Evolutionary conservation across 2,329 filamentous ascomycete genomes (phyloP), one percentile per base, ranked within the genome.

Genomic region (Colletotrichum magnum): DNA sequence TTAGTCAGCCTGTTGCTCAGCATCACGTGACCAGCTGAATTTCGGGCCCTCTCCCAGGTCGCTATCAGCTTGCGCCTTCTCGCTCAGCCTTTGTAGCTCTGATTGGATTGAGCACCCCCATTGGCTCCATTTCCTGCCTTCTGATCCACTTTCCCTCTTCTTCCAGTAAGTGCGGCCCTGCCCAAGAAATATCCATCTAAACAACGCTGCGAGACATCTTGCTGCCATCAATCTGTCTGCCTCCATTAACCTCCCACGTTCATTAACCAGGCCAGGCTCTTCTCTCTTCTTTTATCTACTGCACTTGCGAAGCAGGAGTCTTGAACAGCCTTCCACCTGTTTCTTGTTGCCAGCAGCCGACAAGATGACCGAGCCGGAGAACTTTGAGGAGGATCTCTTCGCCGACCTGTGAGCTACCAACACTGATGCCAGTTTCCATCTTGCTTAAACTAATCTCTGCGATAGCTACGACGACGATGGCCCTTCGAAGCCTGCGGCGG

Each of bases 351-450:
- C 21, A 36, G 7, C 52, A 6, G 18, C 43, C 24, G 66, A 71
- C 78, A 86, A 58, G 75, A 96, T 95, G 93, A 90, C 93, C 56
- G 94, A 96, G 77, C 85, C 88, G 61, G 93, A 95, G 77, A 93
- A 93, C 74, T 91, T 94, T 74, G 94, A 97, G 75, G 95, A 97
- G 77, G 94, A 97, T 87, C 93, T 97, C 82, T 97, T 97, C 82
- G 94, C 94, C 76, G 95, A 97, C 83, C 89, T 97, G 94, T 97
- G 86, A 83, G 94, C 74, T 21, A 51, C 57, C 24, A 52, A 4
- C 13, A 28, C 24, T 39, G 21, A 43, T 28, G 86, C 69, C 45
- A 45, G 63, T 58, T 45, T 62, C 36, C 15, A 53, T 21, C 47
- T 57, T 32, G n/a, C 57, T 21, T 16, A 51, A 51, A 26, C 54